Percentiles rank a stretch among this genome's conserved stretches.
These are phyloP conservation scores for Fistulifera solaris DNA, from an alignment of 108 stramenopile genomes.

Conservation along the genomic window DNA sequence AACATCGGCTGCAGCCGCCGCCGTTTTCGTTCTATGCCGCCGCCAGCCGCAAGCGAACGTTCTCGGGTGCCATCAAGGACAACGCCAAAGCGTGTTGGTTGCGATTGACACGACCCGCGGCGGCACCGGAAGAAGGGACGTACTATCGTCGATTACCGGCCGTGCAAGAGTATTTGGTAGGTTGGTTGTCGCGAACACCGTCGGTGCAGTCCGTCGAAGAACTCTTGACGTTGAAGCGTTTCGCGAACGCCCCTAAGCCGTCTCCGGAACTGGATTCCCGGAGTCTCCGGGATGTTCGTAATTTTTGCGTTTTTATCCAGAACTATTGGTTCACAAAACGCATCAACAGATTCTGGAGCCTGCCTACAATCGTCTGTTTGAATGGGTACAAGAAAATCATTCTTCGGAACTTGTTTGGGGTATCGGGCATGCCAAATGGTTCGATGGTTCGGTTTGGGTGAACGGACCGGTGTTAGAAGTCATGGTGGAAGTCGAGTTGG, in stretches of 20 bases:
- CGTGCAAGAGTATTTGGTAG: slow-evolving; percentile 14
- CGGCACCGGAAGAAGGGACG: slow-evolving; percentile 10
- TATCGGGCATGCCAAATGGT: slow-evolving; percentile 33
- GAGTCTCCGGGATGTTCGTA: slow-evolving; percentile 5
- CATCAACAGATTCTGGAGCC: slow-evolving; percentile 33
- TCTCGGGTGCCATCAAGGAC: slow-evolving; percentile 1
- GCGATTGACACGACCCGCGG: slow-evolving; percentile 30
- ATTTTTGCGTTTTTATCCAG: slow-evolving; percentile 17
- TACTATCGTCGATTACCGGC: slow-evolving; percentile 2
- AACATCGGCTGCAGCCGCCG: slow-evolving; percentile 4
- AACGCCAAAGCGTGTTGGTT: slow-evolving; percentile 29
- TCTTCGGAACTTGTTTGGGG: slow-evolving; percentile 39
- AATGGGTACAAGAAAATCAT: slow-evolving; percentile 30
- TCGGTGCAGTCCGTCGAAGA: slow-evolving; percentile 1
- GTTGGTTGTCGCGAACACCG: slow-evolving; percentile 6
- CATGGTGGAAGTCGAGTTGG: slow-evolving; percentile 48
- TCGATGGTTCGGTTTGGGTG: slow-evolving; percentile 5
- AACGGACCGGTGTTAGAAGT: slow-evolving; percentile 50
- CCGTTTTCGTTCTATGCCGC: slow-evolving; percentile 42
- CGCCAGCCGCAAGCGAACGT: slow-evolving; percentile 5
- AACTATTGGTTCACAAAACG: slow-evolving; percentile 6
- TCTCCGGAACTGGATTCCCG: not conserved
- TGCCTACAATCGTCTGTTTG: slow-evolving; percentile 47
- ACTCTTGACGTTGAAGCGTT: slow-evolving; percentile 15
- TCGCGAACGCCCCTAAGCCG: slow-evolving; percentile 11